phyloP scores from a whole-genome alignment of 345 rosid species.

The Geranium brycei region DNA sequence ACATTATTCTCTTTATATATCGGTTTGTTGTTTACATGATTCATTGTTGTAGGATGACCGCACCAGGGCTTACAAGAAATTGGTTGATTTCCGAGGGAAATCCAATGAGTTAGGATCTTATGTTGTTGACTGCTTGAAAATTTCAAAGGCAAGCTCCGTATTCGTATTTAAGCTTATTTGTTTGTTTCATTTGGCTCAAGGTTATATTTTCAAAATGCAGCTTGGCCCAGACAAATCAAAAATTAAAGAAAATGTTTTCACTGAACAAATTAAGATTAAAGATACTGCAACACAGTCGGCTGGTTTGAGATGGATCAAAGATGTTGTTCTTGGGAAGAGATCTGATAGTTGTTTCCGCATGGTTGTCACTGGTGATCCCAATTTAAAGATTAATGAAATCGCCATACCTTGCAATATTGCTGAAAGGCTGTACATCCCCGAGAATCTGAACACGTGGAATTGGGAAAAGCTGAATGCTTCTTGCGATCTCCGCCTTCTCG shows the following conservation, averaged over 20 bases:
- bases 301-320: conserved; percentile 84
- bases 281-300: conserved; percentile 38
- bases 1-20: conserved; percentile 1
- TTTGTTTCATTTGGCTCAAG: neutral
- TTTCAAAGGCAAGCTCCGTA: conserved; percentile 55
- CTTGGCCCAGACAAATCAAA: conserved; percentile 48
- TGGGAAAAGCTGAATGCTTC: conserved; percentile 37
- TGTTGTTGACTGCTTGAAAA: conserved; percentile 59
- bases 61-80: conserved; percentile 58
- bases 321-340: conserved; percentile 78
- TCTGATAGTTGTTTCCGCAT: conserved; percentile 73
- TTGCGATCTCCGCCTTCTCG: conserved; percentile 38
- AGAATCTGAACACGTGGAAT: conserved; percentile 60
- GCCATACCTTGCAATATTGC: conserved; percentile 78
- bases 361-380: conserved; percentile 83
- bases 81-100: conserved; percentile 59
- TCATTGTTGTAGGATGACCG: conserved; percentile 52
- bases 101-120: conserved; percentile 57
- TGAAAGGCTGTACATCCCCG: conserved; percentile 60
- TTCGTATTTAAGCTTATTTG: neutral
- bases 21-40: conserved; percentile 3
- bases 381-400: conserved; percentile 52
- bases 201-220: conserved; percentile 23
- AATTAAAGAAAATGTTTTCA: conserved; percentile 25
- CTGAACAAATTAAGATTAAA: conserved; percentile 26